These are phyloP conservation scores for Yarrowia porcina DNA, from an alignment of 805 yeast genomes.

Conservation along the genomic window DNA sequence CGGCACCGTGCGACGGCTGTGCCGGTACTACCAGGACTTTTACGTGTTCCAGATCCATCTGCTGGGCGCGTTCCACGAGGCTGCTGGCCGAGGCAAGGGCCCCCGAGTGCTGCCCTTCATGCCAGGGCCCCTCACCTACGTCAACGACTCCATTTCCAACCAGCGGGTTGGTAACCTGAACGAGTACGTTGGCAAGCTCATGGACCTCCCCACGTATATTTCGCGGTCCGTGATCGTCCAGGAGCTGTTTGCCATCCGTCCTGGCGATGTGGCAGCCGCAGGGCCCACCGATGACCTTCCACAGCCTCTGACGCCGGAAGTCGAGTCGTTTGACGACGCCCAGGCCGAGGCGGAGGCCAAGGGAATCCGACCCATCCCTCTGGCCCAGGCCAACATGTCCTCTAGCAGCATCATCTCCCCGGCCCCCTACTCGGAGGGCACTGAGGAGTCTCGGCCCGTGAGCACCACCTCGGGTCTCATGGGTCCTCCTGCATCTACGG, in stretches of 20 bases:
- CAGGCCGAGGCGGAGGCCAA: background rate
- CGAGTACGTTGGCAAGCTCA: conserved; percentile 55
- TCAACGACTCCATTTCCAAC: conserved; percentile 67
- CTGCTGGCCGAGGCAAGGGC: conserved; percentile 81
- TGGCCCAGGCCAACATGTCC: background rate
- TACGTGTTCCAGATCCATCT: conserved; percentile 86
- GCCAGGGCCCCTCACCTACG: conserved; percentile 93
- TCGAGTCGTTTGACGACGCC: background rate
- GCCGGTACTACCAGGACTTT: conserved; percentile 92
- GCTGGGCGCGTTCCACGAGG: conserved; percentile 80
- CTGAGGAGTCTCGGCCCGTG: background rate
- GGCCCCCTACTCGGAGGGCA: background rate
- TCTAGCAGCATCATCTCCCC: background rate
- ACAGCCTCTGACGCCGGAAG: conserved; percentile 33
- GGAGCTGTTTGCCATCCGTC: conserved; percentile 62
- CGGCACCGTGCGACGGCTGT: conserved; percentile 67
- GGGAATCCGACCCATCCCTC: background rate
- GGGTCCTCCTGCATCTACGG: conserved; percentile 22
- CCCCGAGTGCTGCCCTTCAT: conserved; percentile 85
- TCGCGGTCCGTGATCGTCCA: conserved; percentile 66
- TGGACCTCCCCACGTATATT: conserved; percentile 72
- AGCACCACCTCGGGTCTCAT: conserved; percentile 13
- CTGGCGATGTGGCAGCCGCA: conserved; percentile 57
- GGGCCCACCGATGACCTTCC: conserved; percentile 37
- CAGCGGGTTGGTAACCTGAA: conserved; percentile 56